Evolutionary conservation across 2,329 filamentous ascomycete species (phyloP), one percentile per base, ranked within the genome.

Genomic region (Conoideocrella luteorostrata): DNA sequence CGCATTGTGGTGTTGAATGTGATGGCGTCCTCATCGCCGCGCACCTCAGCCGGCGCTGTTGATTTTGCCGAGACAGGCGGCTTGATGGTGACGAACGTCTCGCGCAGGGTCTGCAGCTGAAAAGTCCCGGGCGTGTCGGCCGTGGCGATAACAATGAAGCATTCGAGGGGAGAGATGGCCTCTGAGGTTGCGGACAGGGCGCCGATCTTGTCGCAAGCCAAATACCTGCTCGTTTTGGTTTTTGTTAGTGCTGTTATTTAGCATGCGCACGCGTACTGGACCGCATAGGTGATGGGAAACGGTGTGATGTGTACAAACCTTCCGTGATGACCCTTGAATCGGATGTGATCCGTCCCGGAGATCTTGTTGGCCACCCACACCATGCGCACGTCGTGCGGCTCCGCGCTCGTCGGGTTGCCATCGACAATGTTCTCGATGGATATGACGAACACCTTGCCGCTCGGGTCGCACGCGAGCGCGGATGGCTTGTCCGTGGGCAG

Each of bases 321-420:
- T 50, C 89, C 90, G 65, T 96, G 87, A 55, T 91, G 86, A 0
- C 88, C 88, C 66, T 95, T 96, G 64, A 98, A 86, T 46, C 86
- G 85, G 54, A 88, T 84, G 26, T 77, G 75, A 50, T 94, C 87
- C 1, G 86, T 91, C 4, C 91, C 91, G 1, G 84, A 78, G 11
- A 96, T 83, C 52, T 77, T 78, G 54, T 86, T 95, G 47, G 87
- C 88, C 51, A 97, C 80, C 87, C 91, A 98, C 13, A 98, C 93
- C 69, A 96, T 90, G 48, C 91, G 75, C 47, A 97, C 90, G 62
- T 97, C 90, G 64, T 96, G 90, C 39, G 93, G 93, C 67, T 98
- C 93, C 7, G 91, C 88, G 5, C 82, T 95, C n/a, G 75, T 64
- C 3, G 87, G 78, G 59, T 95, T 85, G 21, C 74, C 81, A 45